Base-by-base conservation (phyloP, 495 filamentous ascomycete genomes). In the Hyaloscypha variabilis region DNA sequence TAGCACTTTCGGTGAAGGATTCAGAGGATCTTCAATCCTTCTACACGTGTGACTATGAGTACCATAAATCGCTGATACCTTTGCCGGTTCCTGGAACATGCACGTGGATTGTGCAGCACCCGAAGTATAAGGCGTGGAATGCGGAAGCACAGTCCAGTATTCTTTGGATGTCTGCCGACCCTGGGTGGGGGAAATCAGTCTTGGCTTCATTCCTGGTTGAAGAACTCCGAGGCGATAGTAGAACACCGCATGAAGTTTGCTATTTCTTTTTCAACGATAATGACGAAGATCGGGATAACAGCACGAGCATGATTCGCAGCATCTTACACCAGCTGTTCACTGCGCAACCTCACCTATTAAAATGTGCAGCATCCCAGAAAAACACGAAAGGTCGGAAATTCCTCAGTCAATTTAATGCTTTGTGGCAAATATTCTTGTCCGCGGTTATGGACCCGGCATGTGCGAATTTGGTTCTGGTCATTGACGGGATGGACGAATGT, bases 221-320 rank as follows among this genome's bases (percentile, higher is more conserved):
- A 19, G 60, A 23, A 72, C 8, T 25, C 49, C 19, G 59, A 74
- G 10, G 52, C 53, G 64, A 14, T 36, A 53, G 5, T 36, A 8
- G 4, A 14, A 21, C 24, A 19, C n/a, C 29, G 6, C n/a, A n/a
- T n/a, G 69, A 60, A 1, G 65, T 71, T 17, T 77, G 76, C 39
- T 81, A 81, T 63, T 83, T 83, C 71, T 81, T 82, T 63, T 83
- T 83, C 68, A 79, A 79, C 60, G 78, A 81, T 54, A 75, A 75
- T 51, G 70, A 70, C 31, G 59, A 60, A 19, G 66, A 77, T 3
- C 76, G 78, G 55, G 76, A 58, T 58, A 76, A 53, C 26, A 57
- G 65, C n/a, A 36, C 60, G 11, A 70, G 51, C 23, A 69, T 69
- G 36, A 19, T 73, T 3, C 60, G 53, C 24, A 65, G 62, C 28